phyloP scores from a whole-genome alignment of 148 eudicot genomes.

The Linanthus parryae region DNA sequence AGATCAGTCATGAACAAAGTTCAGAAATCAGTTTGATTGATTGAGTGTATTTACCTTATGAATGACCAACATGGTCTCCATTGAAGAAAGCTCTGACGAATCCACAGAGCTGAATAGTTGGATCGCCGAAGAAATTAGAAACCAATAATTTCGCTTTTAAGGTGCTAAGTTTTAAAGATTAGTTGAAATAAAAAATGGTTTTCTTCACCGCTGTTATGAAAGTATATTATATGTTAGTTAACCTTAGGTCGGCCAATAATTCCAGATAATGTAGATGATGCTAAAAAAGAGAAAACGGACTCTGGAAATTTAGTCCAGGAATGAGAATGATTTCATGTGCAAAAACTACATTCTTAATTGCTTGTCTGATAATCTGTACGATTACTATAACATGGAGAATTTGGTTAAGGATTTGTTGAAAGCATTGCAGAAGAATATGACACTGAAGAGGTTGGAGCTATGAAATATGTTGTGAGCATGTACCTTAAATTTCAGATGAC shows the following conservation, averaged over 20 bases:
- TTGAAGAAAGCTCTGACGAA: too few relatives aligned
- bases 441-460: constrained; percentile 2
- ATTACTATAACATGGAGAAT: not conserved
- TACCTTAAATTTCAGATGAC: not conserved
- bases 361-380: not conserved
- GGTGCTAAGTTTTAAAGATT: not conserved
- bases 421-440: not conserved
- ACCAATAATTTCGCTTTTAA: not conserved
- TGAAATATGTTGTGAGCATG: not conserved
- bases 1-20: too few relatives aligned
- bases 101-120: too few relatives aligned
- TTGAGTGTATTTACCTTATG: too few relatives aligned
- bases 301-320: not conserved
- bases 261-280: not conserved
- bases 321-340: not conserved
- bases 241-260: not conserved
- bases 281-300: too few relatives aligned
- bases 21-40: too few relatives aligned
- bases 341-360: constrained; percentile 1
- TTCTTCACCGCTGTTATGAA: not conserved
- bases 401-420: not conserved
- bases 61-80: too few relatives aligned
- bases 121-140: too few relatives aligned
- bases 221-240: not conserved
- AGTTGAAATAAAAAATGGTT: not conserved